Percentiles rank a stretch among this genome's conserved stretches.
Evolutionary conservation across 202 grass and related monocot genomes (phyloP).

Genomic region (Setaria viridis): DNA sequence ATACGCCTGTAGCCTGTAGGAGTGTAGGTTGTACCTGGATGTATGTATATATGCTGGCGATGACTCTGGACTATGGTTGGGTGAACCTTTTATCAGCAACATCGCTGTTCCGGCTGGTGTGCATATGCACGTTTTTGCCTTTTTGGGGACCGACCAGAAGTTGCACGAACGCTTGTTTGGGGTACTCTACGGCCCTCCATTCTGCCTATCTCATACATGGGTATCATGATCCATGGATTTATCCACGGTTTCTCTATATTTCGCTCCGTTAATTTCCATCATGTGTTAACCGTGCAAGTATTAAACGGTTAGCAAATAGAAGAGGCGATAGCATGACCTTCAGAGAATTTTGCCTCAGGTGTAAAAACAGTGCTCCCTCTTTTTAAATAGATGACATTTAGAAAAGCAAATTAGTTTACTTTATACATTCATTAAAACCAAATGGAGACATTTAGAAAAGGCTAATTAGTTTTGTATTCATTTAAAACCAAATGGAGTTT

Average conservation of each 20-base stretch:
- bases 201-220: not conserved
- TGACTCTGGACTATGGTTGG: not conserved
- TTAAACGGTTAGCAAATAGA: no score
- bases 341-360: no score
- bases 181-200: no score
- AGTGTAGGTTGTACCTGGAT: not conserved
- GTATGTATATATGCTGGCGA: conserved; percentile 1
- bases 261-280: not conserved
- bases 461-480: no score
- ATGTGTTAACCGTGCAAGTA: not conserved
- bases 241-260: not conserved
- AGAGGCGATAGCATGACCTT: not conserved
- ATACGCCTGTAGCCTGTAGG: no score
- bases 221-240: not conserved
- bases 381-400: no score
- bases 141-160: not conserved
- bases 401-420: no score
- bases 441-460: no score
- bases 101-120: conserved; percentile 3
- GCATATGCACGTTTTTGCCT: conserved; percentile 2
- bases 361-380: no score
- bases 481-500: no score
- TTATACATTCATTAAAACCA: no score
- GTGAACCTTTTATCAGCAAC: not conserved
- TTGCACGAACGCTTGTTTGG: not conserved